Conservation (phyloP, 495 filamentous ascomycete genomes). For the Aspergillus ellipticus region DNA sequence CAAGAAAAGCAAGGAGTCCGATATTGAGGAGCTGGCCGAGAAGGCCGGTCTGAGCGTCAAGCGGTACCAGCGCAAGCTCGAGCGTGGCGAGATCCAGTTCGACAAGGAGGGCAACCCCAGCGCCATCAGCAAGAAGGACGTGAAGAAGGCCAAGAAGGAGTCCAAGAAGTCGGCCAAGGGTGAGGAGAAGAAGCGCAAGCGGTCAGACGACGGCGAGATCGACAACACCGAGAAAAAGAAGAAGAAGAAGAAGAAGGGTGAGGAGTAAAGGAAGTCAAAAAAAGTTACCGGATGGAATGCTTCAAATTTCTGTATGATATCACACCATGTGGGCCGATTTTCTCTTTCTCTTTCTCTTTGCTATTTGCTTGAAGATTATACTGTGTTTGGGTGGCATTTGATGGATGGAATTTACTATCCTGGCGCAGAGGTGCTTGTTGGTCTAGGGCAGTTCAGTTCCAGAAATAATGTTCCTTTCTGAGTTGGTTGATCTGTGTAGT, state of each 20-base stretch:
- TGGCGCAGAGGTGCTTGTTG: conserved; percentile 33
- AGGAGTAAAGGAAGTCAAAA: conserved; percentile 30
- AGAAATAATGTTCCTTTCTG: conserved; percentile 26
- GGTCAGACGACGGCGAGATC: conserved; percentile 44
- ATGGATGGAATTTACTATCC: conserved; percentile 36
- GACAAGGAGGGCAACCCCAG: conserved; percentile 54
- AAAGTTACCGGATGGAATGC: conserved; percentile 24
- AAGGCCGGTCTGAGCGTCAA: conserved; percentile 62
- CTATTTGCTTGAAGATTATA: conserved; percentile 28
- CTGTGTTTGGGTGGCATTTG: conserved; percentile 43
- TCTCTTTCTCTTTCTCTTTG: conserved; percentile 27
- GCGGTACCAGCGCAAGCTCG: conserved; percentile 68
- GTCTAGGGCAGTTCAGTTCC: conserved; percentile 22
- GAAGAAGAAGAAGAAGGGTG: conserved; percentile 56
- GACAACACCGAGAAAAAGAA: conserved; percentile 46
- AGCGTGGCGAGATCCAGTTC: conserved; percentile 63
- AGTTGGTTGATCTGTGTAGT: conserved; percentile 9
- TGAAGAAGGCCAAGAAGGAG: conserved; percentile 71
- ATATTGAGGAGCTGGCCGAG: conserved; percentile 54
- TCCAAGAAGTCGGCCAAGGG: conserved; percentile 53
- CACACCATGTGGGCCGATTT: conserved; percentile 28
- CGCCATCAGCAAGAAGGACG: conserved; percentile 67
- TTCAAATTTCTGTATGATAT: conserved; percentile 50
- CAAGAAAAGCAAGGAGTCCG: conserved; percentile 50
- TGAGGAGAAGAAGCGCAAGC: conserved; percentile 55